A percentile compares a stretch with the other conserved stretches of the same genome.
Conservation (phyloP, 306 rosid species). For the Fragaria iinumae region DNA sequence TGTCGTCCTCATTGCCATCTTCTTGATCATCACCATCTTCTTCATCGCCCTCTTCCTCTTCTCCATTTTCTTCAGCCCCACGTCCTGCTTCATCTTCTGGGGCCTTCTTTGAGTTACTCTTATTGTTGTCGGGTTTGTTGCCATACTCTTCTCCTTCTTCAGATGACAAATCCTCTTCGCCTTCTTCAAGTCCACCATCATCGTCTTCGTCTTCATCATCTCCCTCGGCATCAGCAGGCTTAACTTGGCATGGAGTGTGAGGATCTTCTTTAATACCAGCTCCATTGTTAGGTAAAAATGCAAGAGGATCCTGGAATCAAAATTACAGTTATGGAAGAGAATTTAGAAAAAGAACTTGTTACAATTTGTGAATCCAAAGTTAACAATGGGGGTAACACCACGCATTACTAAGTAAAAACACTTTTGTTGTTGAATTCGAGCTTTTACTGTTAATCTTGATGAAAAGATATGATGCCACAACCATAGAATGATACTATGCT, state of each 20-base stretch:
- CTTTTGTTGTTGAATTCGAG: not conserved
- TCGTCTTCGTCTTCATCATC: constrained; percentile 55
- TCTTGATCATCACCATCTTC: constrained; percentile 33
- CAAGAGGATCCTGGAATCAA: constrained; percentile 47
- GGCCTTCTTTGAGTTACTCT: constrained; percentile 66
- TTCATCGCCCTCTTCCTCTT: constrained; percentile 48
- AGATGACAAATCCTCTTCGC: constrained; percentile 78
- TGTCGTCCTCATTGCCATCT: constrained; percentile 45
- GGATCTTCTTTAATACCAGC: constrained; percentile 38
- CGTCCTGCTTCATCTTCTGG: constrained; percentile 64
- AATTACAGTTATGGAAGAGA: constrained; percentile 8
- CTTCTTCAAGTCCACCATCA: constrained; percentile 65
- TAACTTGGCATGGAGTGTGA: constrained; percentile 30
- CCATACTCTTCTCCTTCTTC: constrained; percentile 65
- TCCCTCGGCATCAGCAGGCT: constrained; percentile 60
- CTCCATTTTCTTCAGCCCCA: constrained; percentile 60
- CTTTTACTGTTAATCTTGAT: not conserved
- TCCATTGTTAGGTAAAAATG: constrained; percentile 22
- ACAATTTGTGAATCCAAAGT: not conserved
- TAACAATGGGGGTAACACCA: not conserved
- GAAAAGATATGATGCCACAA: not conserved
- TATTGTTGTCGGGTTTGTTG: constrained; percentile 47
- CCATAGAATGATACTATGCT: constrained; percentile 9
- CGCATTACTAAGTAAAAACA: not conserved
- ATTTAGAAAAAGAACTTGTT: not conserved